phyloP scores from a whole-genome alignment of 345 rosid species.

The Acer yangbiense region DNA sequence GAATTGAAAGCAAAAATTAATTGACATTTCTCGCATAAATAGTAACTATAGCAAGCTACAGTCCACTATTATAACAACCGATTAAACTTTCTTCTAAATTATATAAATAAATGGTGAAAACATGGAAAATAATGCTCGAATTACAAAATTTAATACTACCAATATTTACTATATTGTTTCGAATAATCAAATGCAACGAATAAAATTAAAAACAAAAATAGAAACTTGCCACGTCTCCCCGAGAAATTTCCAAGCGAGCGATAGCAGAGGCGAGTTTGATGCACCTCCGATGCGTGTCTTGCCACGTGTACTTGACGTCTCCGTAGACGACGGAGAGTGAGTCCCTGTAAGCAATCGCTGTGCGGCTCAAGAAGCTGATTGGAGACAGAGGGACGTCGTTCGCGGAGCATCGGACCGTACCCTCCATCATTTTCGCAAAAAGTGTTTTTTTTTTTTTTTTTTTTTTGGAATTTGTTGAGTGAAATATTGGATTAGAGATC shows the following conservation, averaged over 20 bases:
- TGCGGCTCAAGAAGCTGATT: constrained; percentile 58
- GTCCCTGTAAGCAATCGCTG: constrained; percentile 54
- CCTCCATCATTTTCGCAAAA: constrained; percentile 33
- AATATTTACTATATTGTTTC: too few relatives aligned
- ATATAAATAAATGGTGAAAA: too few relatives aligned
- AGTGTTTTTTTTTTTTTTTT: too few relatives aligned
- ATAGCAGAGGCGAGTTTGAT: constrained; percentile 65
- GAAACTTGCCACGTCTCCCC: constrained; percentile 48
- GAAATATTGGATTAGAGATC: not conserved
- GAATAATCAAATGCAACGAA: too few relatives aligned
- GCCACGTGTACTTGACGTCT: constrained; percentile 55
- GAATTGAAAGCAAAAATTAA: too few relatives aligned
- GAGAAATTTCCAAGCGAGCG: constrained; percentile 42
- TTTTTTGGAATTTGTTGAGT: not conserved
- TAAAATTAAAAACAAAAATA: too few relatives aligned
- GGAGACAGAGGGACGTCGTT: constrained; percentile 62
- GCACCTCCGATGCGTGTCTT: constrained; percentile 52
- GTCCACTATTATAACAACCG: too few relatives aligned
- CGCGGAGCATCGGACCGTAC: constrained; percentile 48
- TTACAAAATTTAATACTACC: too few relatives aligned
- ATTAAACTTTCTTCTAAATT: too few relatives aligned
- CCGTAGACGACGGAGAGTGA: constrained; percentile 47
- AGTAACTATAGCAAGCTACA: too few relatives aligned
- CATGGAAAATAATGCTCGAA: too few relatives aligned
- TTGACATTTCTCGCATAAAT: too few relatives aligned